Conservation (phyloP, 2,329 filamentous ascomycete genomes). For the Botrytis deweyae region DNA sequence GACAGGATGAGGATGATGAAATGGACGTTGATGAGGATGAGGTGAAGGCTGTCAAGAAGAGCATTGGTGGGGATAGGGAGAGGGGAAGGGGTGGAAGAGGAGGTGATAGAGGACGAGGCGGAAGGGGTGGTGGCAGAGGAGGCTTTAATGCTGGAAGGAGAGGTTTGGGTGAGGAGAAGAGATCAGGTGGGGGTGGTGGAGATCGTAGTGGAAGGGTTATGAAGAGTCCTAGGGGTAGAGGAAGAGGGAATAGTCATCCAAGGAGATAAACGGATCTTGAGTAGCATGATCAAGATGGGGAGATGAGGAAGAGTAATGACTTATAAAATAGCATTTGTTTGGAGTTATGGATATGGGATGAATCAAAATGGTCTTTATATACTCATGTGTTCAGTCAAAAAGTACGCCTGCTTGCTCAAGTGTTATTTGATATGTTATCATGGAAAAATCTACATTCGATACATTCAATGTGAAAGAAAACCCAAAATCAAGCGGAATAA, state of each 20-base stretch:
- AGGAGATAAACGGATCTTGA: neutral
- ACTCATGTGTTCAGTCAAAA: neutral
- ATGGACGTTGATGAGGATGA: constrained; percentile 49
- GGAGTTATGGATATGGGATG: constrained; percentile 9
- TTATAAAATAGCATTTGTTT: constrained; percentile 6
- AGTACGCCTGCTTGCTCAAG: neutral
- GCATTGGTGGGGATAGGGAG: constrained; percentile 37
- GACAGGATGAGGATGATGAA: constrained; percentile 55
- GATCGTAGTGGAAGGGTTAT: constrained; percentile 12
- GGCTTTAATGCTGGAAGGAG: constrained; percentile 31
- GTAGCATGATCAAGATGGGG: neutral
- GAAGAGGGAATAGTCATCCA: constrained; percentile 25
- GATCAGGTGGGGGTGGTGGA: neutral
- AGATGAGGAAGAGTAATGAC: neutral
- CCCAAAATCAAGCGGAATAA: neutral
- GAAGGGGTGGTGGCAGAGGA: constrained; percentile 32
- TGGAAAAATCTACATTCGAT: neutral
- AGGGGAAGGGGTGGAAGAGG: constrained; percentile 44
- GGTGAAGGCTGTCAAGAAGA: constrained; percentile 53
- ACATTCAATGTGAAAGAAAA: neutral
- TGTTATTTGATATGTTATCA: neutral
- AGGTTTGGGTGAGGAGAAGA: constrained; percentile 14
- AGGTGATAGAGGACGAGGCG: constrained; percentile 45
- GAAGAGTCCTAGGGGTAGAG: constrained; percentile 26
- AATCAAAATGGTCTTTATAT: constrained; percentile 5